Base-by-base conservation (phyloP, 2,329 filamentous ascomycete species). In the Nemania sp. region DNA sequence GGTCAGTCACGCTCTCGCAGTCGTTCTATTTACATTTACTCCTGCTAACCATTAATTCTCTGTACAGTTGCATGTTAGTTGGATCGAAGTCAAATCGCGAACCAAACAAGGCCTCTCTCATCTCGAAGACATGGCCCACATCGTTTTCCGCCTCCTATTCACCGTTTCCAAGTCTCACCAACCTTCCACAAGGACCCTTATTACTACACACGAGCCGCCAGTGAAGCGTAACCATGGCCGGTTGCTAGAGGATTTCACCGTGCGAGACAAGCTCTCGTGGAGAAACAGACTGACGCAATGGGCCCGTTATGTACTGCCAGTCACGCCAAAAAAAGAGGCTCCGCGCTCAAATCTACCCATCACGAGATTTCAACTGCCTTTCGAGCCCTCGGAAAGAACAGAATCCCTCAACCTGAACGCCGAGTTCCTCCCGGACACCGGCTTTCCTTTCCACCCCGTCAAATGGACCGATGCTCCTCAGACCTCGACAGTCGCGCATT, bases 71-170 rank as follows among this genome's bases (percentile, higher is more conserved):
- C 51, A 65, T 9, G 69, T 80, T 9, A 73, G 71, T 5, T 81
- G 78, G 78, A 66, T 80, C 8, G 64, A 70, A 24, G 9, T 62
- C 2, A 48, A 60, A 9, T 45, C 45, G 3, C 46, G 56, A 7
- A 56, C 61, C 22, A 47, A 54, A 12, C 23, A 46, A 22, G 44
- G 50, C 11, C 28, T 54, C 12, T 22, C 28, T 2, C 24, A 2
- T 15, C 64, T 72, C 5, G 77, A 81, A 61, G 69, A 74, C 48
- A 62, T 69, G 1, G 69, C 68, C 28, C 77, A 82, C 36, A 66
- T 75, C 12, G 77, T 79, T 14, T 64, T 73, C 41, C 76, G 80
- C 24, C 70, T 81, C 3, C 63, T 82, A 2, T 64, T 73, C 28
- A 70, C 69, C 4, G 69, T 70, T 9, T 69, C 62, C 26, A 60